Percentiles rank a stretch among this genome's conserved stretches.
Evolutionary conservation across 192 early-diverging fungal species (phyloP).

Genomic region (Borealophlyctis nickersoniae): DNA sequence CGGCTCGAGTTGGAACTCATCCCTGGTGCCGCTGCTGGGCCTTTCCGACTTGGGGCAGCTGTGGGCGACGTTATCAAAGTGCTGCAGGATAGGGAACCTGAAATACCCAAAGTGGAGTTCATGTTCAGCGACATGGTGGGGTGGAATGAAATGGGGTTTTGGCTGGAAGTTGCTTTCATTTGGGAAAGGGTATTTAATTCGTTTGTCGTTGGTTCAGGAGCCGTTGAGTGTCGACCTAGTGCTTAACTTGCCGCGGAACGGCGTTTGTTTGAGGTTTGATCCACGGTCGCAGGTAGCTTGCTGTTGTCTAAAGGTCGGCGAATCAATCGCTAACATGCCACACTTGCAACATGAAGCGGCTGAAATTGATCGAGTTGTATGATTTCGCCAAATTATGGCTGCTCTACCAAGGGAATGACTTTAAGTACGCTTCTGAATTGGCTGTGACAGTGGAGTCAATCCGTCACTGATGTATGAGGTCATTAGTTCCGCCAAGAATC

Average conservation of each 20-base stretch:
- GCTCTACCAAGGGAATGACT: conserved; percentile 53
- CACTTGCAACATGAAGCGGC: conserved; percentile 24
- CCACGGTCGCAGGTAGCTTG: conserved; percentile 33
- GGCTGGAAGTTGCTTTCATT: not conserved
- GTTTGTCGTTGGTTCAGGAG: not conserved
- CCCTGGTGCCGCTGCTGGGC: conserved; percentile 22
- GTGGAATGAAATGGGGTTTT: not conserved
- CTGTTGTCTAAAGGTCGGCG: conserved; percentile 6
- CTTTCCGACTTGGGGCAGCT: conserved; percentile 45
- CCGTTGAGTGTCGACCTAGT: conserved; percentile 22
- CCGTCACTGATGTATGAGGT: not conserved
- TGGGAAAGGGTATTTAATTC: not conserved
- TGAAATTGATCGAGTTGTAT: conserved; percentile 63
- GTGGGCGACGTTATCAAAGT: conserved; percentile 58
- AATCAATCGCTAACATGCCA: not conserved
- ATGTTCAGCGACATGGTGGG: conserved; percentile 62
- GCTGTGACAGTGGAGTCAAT: not conserved
- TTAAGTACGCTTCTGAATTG: conserved; percentile 40
- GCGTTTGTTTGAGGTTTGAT: conserved; percentile 60
- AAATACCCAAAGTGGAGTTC: conserved; percentile 58
- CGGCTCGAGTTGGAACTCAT: conserved; percentile 19
- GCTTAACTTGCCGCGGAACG: conserved; percentile 26
- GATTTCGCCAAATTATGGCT: conserved; percentile 51
- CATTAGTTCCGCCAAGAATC: conserved; percentile 51
- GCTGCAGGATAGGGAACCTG: conserved; percentile 44